Evolutionary conservation across 345 rosid species (phyloP).

Genomic region (Boechera divaricarpa): DNA sequence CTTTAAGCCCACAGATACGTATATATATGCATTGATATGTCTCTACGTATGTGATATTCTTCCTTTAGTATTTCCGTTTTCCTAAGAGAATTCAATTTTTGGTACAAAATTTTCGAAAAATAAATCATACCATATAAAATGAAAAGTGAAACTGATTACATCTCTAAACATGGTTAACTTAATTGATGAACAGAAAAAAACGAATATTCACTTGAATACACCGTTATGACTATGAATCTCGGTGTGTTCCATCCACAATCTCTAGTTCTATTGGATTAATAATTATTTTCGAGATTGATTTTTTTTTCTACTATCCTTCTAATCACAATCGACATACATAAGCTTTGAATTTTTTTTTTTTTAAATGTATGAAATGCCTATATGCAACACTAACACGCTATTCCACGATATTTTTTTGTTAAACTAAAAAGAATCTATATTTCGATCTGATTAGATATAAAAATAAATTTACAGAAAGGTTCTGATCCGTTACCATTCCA

Average conservation of each 20-base stretch:
- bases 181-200: background rate
- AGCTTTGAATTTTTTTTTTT: too few relatives aligned
- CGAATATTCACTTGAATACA: background rate
- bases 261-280: background rate
- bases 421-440: background rate
- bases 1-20: background rate
- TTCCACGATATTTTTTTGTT: too few relatives aligned
- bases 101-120: background rate
- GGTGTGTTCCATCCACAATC: background rate
- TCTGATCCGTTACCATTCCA: background rate
- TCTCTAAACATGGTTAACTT: background rate
- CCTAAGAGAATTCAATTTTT: background rate
- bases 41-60: background rate
- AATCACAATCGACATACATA: background rate
- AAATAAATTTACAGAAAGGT: background rate
- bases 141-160: background rate
- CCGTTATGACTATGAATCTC: background rate
- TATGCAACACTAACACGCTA: background rate
- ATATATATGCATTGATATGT: background rate
- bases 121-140: background rate
- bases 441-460: background rate
- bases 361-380: background rate
- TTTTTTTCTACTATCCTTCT: background rate
- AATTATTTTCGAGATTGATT: background rate
- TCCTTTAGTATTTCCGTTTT: background rate